Base-by-base conservation (phyloP, 352 stramenopile genomes). In the Plasmopara viticola region DNA sequence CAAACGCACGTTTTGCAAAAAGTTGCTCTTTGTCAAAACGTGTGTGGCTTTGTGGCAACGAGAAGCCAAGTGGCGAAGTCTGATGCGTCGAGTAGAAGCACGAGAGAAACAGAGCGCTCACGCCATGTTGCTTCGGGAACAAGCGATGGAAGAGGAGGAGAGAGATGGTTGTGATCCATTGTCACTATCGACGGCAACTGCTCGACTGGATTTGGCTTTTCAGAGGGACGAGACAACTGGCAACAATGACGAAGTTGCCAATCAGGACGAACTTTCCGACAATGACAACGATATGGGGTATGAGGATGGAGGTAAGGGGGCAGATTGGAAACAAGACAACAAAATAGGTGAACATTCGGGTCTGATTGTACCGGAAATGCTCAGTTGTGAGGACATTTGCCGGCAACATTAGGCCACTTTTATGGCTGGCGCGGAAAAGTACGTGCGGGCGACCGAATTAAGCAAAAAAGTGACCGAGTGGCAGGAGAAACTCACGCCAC, bases 361-460 rank as follows among this genome's bases (percentile, higher is more conserved):
- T 6, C 53, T 9, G 30, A 40, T 13, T 28, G 58, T 58, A 0
- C 59, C 68, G 8, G 55, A 25, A 3, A 25, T 25, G 20, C 20
- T 80, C 8, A 84, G 58, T 9, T 90, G 87, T 47, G 77, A 90
- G 38, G 76, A 87, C 39, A 76, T 90, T 30, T 88, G 80, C 35
- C 72, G 75, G 28, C 73, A 88, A 51, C 80, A 91, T 51, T 70
- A 86, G n/a, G 65, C 77, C 30, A 70, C 77, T 6, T 91, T 91
- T 52, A 88, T 91, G 78, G 77, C 82, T 34, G 80, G 80, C n/a
- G 78, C 75, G 6, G 75, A 91, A 44, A 73, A 85, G 49, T 91
- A 91, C 41, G 73, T 88, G 8, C 80, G 75, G 39, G 80, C 88
- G 54, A 86, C 75, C 9, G 69, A 58, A 29, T 56, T 88, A 45